These are phyloP conservation scores for Colletotrichum chrysophilum DNA, from an alignment of 2,329 filamentous ascomycete genomes.

Conservation along the genomic window DNA sequence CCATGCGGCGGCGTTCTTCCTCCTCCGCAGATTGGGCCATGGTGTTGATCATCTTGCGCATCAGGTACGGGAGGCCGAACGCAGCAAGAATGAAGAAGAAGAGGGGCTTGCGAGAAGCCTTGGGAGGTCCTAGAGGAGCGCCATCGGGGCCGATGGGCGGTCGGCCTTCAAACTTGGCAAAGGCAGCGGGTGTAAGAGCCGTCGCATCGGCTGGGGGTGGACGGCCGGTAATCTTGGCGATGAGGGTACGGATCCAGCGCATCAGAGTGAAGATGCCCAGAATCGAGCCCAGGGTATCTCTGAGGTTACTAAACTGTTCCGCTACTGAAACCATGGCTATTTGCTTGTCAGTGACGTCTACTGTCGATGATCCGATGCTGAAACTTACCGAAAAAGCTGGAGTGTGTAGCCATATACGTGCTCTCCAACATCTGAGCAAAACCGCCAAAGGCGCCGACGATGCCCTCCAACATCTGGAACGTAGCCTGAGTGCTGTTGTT, in stretches of 20 bases:
- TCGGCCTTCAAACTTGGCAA: conserved; percentile 85
- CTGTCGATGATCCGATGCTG: background rate
- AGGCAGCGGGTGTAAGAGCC: conserved; percentile 86
- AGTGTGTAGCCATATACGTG: conserved; percentile 99
- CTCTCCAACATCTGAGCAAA: conserved; percentile 99
- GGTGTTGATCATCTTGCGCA: conserved; percentile 92
- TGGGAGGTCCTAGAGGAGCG: conserved; percentile 64
- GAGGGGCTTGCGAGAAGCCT: conserved; percentile 92
- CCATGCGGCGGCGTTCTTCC: conserved; percentile 69
- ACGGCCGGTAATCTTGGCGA: conserved; percentile 91
- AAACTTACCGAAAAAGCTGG: conserved; percentile 90
- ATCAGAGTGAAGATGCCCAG: conserved; percentile 95
- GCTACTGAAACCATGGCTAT: conserved; percentile 97
- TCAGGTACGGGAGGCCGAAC: conserved; percentile 93
- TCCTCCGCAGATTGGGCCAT: conserved; percentile 86
- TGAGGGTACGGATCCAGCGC: conserved; percentile 89
- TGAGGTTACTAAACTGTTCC: conserved; percentile 93
- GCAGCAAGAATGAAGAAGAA: conserved; percentile 95
- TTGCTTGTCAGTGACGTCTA: conserved; percentile 2
- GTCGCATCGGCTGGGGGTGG: conserved; percentile 87
- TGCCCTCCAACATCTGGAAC: conserved; percentile 97
- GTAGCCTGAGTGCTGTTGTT: conserved; percentile 94
- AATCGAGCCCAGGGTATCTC: conserved; percentile 91
- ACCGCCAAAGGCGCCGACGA: conserved; percentile 94
- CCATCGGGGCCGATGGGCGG: conserved; percentile 62